Base-by-base conservation (phyloP, 2,329 filamentous ascomycete genomes). In the Harringtonia aguacate region DNA sequence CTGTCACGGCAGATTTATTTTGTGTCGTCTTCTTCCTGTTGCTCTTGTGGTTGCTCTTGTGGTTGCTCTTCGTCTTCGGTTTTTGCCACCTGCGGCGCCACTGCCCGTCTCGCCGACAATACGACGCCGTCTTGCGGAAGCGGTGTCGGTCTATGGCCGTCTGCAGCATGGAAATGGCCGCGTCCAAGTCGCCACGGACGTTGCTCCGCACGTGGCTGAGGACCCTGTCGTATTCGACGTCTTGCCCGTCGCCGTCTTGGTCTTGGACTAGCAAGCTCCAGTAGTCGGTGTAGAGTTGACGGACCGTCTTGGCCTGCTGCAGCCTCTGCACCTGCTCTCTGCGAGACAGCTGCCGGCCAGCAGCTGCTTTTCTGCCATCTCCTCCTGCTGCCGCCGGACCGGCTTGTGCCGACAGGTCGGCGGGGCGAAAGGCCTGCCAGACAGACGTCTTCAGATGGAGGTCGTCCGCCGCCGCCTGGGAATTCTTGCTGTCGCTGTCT, bases 51-150 rank as follows among this genome's bases (percentile, higher is more conserved):
- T n/a, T 6, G 22, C 8, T 13, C 41, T 8, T 27, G 38, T 14
- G 4, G 20, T 18, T 29, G 15, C 28, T 9, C 37, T 39, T 30
- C 29, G 15, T 33, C 34, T 24, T n/a, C 33, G 22, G 21, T 17
- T 30, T 6, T 43, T 39, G 39, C 44, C 46, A 43, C 27, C 17
- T 20, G 13, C 40, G 43, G 14, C 33, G 38, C 44, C 44, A 46
- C 21, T 17, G 8, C 2, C 30, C 36, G 13, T 31, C 15, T 8
- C 17, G 27, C 12, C 20, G 13, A 8, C 27, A 18, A 20, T 7
- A 17, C 15, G 24, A 4, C 28, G 37, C 17, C 37, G 13, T 24
- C 28, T 21, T 10, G 3, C 8, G n/a, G 20, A 22, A 4, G 14
- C 28, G 27, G 3, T 31, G 6, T 4, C 39, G 13, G n/a, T 12